These are phyloP conservation scores for Nakazawaea anatomiae DNA, from an alignment of 805 yeast genomes.

Conservation along the genomic window DNA sequence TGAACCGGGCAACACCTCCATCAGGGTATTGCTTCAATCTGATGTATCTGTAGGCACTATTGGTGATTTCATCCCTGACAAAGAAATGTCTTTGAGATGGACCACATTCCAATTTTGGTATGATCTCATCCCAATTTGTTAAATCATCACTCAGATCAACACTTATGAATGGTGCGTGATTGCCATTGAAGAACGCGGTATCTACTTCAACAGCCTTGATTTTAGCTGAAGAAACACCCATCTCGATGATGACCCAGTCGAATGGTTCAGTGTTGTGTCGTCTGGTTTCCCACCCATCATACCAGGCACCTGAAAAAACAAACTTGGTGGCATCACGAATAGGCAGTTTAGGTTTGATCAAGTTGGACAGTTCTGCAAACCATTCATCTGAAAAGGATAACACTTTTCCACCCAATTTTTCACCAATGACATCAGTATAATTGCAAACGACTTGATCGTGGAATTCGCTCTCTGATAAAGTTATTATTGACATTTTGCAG, in stretches of 20 bases:
- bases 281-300: conserved; percentile 98
- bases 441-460: conserved; percentile 40
- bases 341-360: conserved; percentile 77
- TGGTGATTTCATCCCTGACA: conserved; percentile 53
- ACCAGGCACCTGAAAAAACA: conserved; percentile 90
- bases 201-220: conserved; percentile 84
- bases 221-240: conserved; percentile 80
- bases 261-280: conserved; percentile 81
- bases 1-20: conserved; percentile 95
- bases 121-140: conserved; percentile 61
- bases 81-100: conserved; percentile 87
- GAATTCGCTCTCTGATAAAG: conserved; percentile 32
- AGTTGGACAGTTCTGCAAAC: conserved; percentile 90
- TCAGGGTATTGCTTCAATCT: conserved; percentile 93
- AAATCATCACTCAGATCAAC: conserved; percentile 63
- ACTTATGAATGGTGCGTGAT: conserved; percentile 86
- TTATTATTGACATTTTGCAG: conserved; percentile 9
- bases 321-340: conserved; percentile 77
- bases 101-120: conserved; percentile 75
- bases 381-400: conserved; percentile 78
- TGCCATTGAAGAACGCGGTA: conserved; percentile 91
- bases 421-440: conserved; percentile 73
- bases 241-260: conserved; percentile 80
- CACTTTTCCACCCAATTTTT: conserved; percentile 74
- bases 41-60: conserved; percentile 64